Percentiles rank a stretch among this genome's conserved stretches.
phyloP scores from a whole-genome alignment of 805 yeast genomes.

The Candida coleopterorum region DNA sequence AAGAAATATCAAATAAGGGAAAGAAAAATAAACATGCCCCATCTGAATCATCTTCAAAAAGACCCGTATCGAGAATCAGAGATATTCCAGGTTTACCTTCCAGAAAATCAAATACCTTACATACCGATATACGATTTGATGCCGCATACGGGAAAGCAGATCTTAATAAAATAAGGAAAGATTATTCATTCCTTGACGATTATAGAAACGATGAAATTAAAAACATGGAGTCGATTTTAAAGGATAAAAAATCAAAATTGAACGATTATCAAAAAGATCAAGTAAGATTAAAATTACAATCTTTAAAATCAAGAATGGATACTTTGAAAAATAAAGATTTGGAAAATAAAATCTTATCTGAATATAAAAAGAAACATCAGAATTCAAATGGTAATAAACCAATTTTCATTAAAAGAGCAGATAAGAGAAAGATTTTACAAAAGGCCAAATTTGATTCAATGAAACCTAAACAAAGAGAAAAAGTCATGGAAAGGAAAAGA shows the following conservation, averaged over 20 bases:
- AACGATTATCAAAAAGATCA: conserved; percentile 45
- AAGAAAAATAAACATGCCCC: conserved; percentile 82
- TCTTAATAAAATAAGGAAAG: conserved; percentile 56
- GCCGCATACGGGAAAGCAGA: conserved; percentile 85
- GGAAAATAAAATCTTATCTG: conserved; percentile 59
- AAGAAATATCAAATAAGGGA: conserved; percentile 9
- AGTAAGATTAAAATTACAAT: conserved; percentile 53
- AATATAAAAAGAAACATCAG: conserved; percentile 52
- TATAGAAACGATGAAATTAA: conserved; percentile 72
- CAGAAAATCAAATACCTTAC: conserved; percentile 39
- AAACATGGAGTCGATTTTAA: conserved; percentile 52
- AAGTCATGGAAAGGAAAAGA: conserved; percentile 82
- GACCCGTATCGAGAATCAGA: conserved; percentile 63
- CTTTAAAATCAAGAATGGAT: conserved; percentile 63
- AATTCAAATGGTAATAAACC: conserved; percentile 46
- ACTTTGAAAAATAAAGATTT: conserved; percentile 69
- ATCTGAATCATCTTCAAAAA: conserved; percentile 68
- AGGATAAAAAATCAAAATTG: conserved; percentile 46
- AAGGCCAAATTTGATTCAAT: conserved; percentile 73
- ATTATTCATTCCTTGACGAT: conserved; percentile 82
- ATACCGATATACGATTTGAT: conserved; percentile 86
- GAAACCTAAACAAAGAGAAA: conserved; percentile 69
- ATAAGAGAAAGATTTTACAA: conserved; percentile 67
- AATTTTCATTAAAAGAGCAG: conserved; percentile 62
- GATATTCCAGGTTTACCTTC: conserved; percentile 64